Base-by-base conservation (phyloP, 306 rosid genomes). In the Pyrus pyrifolia region DNA sequence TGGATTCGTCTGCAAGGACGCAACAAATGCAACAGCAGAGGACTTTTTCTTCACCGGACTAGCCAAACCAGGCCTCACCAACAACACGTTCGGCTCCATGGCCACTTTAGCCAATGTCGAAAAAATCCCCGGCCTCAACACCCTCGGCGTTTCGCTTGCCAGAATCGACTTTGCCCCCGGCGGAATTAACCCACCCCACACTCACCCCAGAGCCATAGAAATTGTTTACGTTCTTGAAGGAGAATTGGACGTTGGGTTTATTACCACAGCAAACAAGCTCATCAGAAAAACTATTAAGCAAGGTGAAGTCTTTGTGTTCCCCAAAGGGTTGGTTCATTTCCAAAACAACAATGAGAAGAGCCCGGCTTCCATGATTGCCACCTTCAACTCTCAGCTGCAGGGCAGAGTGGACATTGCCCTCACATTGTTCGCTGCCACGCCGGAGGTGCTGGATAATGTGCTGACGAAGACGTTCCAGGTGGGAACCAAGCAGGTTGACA, bases 171-270 rank as follows among this genome's bases (percentile, higher is more conserved):
- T 86, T 59, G 96, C 95, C 21, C 89, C 95, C 1, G 92, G 96
- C 13, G 97, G 98, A 45, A 78, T 88, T 3, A 95, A 95, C 86
- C 97, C 98, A 9, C 96, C 98, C 1, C 98, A 95, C 96, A 89
- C 96, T 0, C 98, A 95, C 85, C 96, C 96, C 18, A 94, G 97
- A 5, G 96, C 98, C 82, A 92, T 97, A 0, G 98, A 94, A 82
- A 68, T 95, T 0, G 93, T 90, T n/a, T 95, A 77, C 18, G 97
- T 94, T 23, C 89, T 92, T 1, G 83, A 89, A 51, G 98, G 97
- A 1, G 72, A 67, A 71, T 65, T 95, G 27, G 91, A 90, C 17
- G 98, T 95, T 3, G 95, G 97, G 1, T 92, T 95, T 85, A 77
- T 95, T 19, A 92, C 95, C 78, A 92, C 96, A 9, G 74, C 75